These are phyloP conservation scores for Pichia sp. DNA, from an alignment of 1,139 yeast genomes.

Conservation along the genomic window DNA sequence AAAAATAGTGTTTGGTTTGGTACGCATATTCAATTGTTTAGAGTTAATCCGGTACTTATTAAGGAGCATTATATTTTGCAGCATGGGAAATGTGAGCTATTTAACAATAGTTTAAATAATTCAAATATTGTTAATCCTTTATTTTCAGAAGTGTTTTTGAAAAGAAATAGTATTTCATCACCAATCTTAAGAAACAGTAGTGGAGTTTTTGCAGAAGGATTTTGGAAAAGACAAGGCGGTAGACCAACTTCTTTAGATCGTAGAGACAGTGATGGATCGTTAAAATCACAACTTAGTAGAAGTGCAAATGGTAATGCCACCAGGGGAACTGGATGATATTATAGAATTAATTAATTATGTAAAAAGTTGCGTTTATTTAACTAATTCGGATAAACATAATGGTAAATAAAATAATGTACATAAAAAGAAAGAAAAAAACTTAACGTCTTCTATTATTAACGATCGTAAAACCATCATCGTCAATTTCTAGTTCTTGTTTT, in stretches of 20 bases:
- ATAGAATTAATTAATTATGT: background rate
- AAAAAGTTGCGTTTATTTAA: background rate
- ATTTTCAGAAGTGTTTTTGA: slow-evolving; percentile 9
- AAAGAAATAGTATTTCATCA: slow-evolving; percentile 6
- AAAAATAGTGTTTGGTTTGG: slow-evolving; percentile 53
- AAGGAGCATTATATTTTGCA: slow-evolving; percentile 14
- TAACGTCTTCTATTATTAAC: slow-evolving; percentile 56
- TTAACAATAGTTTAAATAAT: background rate
- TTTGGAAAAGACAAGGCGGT: slow-evolving; percentile 18
- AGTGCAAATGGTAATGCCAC: background rate
- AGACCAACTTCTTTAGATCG: slow-evolving; percentile 11
- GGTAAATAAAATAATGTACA: background rate
- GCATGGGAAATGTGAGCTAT: slow-evolving; percentile 10
- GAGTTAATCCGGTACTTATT: slow-evolving; percentile 27
- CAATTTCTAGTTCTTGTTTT: slow-evolving; percentile 58
- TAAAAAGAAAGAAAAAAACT: background rate
- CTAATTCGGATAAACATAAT: background rate
- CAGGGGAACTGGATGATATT: background rate
- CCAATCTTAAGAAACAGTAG: slow-evolving; percentile 13
- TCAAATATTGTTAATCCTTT: background rate
- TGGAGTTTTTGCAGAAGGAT: slow-evolving; percentile 16
- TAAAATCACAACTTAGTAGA: slow-evolving; percentile 9
- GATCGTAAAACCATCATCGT: slow-evolving; percentile 89
- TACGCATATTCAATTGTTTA: slow-evolving; percentile 57
- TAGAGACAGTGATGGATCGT: slow-evolving; percentile 14